Base-by-base conservation (phyloP, 1,284 basidiomycete species). In the Rhodotorula glutinis region DNA sequence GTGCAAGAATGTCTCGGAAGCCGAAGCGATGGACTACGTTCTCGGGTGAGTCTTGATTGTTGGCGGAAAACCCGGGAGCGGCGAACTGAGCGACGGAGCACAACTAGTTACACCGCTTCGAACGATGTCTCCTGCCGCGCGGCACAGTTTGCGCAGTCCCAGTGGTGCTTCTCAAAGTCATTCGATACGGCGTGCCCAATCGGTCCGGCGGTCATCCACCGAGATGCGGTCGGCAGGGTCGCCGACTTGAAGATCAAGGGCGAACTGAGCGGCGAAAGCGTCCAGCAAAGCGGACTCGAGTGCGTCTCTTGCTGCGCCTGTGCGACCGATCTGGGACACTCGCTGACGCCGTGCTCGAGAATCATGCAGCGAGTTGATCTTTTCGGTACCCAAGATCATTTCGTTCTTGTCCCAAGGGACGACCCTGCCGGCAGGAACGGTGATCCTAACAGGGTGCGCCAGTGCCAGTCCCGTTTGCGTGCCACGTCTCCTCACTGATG, bases 1-100 rank as follows among this genome's bases (percentile, higher is more conserved):
- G 2, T 88, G 88, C 56, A 90, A 88, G 80, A 80, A 94, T 75
- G 90, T 93, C 8, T 82, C 83, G 0, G 88, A 90, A 74, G 83
- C 81, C 0, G 84, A 92, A 4, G 92, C 92, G 0, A 79, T 92
- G 33, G 78, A 80, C 23, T 69, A 72, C 53, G 67, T 73, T 0
- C 44, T 60, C 40, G 74, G 72, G 4, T 73, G 38, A 57, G 47
- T 4, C 33, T 1, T 13, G 7, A 16, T n/a, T n/a, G n/a, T n/a
- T n/a, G n/a, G n/a, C n/a, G n/a, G n/a, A n/a, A n/a, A n/a, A n/a
- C n/a, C n/a, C n/a, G n/a, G n/a, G n/a, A n/a, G n/a, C n/a, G n/a
- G n/a, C n/a, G n/a, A n/a, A n/a, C n/a, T n/a, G n/a, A n/a, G n/a
- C n/a, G n/a, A n/a, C n/a, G n/a, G n/a, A n/a, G n/a, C n/a, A n/a